phyloP scores from a whole-genome alignment of 129 eudicot genomes.

The Rutidosis leptorrhynchoides region DNA sequence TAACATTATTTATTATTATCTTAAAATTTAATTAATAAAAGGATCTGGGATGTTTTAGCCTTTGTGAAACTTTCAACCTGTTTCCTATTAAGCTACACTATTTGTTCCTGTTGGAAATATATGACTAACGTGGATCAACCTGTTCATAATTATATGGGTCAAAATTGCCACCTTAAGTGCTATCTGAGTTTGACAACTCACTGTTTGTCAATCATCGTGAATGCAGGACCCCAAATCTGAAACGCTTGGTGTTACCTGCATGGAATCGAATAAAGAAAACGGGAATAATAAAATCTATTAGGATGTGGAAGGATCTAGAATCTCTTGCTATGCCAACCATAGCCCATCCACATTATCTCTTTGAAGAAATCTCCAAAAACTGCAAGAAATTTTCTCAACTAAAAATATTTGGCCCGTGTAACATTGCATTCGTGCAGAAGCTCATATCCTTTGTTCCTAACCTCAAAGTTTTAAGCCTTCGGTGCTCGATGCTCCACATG shows the following conservation, averaged over 20 bases:
- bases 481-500: constrained; percentile 42
- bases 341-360: constrained; percentile 48
- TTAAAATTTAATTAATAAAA: not conserved
- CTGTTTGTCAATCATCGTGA: not conserved
- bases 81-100: not conserved
- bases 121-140: not conserved
- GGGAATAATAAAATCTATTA: constrained; percentile 56
- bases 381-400: constrained; percentile 64
- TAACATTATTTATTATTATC: not conserved
- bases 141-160: not conserved
- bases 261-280: constrained; percentile 64
- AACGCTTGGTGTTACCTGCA: constrained; percentile 70
- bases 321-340: constrained; percentile 73
- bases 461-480: constrained; percentile 59
- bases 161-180: not conserved
- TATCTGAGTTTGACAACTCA: not conserved
- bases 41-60: not conserved
- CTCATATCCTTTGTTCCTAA: constrained; percentile 46
- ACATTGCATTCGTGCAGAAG: constrained; percentile 42
- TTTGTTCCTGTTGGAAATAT: not conserved
- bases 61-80: not conserved
- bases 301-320: constrained; percentile 64
- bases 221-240: constrained; percentile 63
- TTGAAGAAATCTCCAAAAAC: constrained; percentile 52
- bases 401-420: constrained; percentile 63